Conservation (phyloP, 108 stramenopile species). For the Nannochloropsis gaditana region DNA sequence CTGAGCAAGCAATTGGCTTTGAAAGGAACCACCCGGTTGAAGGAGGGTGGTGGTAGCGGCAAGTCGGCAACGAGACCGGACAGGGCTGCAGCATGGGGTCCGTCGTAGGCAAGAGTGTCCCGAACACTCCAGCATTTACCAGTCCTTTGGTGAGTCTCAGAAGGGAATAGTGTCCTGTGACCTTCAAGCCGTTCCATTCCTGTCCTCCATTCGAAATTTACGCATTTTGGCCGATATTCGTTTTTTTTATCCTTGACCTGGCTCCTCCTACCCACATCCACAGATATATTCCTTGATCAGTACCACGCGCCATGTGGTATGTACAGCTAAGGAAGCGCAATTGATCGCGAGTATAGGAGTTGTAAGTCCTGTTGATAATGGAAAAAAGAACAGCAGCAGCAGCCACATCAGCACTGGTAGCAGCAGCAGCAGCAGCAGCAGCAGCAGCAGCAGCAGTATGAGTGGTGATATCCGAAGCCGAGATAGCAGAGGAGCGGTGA, state of each 20-base stretch:
- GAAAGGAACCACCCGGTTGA: too few species aligned
- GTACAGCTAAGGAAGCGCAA: not conserved
- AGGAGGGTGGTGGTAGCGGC: not conserved
- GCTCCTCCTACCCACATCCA: too few species aligned
- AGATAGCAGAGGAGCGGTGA: not conserved
- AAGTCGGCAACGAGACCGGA: not conserved
- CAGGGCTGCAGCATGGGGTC: not conserved
- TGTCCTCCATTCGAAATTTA: not conserved
- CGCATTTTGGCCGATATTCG: not conserved
- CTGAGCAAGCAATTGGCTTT: too few species aligned
- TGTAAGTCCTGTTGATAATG: not conserved
- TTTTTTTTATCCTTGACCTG: not conserved
- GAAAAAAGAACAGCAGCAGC: not conserved
- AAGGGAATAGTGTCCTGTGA: not conserved
- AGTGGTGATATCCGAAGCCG: not conserved
- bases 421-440: not conserved
- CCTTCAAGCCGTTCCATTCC: not conserved
- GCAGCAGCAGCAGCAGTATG: not conserved
- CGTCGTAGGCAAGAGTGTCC: not conserved
- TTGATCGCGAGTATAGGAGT: not conserved
- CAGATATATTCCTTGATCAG: not conserved
- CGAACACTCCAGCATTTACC: not conserved
- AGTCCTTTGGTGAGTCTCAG: not conserved
- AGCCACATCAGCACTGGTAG: not conserved
- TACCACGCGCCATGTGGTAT: not conserved